phyloP scores from a whole-genome alignment of 1,284 basidiomycete genomes.

The Apiotrichum akiyoshidainum region DNA sequence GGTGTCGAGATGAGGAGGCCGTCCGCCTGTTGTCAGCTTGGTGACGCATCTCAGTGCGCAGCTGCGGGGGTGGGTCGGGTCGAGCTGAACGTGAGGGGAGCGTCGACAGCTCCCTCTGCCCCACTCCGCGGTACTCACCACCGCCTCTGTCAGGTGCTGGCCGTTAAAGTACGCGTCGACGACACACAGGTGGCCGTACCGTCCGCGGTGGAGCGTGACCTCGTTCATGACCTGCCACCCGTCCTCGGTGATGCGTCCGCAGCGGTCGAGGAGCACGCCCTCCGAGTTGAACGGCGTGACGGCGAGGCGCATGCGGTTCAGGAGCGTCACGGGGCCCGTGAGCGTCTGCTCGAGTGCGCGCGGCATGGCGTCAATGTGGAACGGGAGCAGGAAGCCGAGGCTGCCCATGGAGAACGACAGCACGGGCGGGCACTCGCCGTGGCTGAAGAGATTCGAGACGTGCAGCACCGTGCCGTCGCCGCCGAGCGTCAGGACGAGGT shows the following conservation, averaged over 20 bases:
- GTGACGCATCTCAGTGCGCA: too few relatives aligned
- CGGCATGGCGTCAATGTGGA: slow-evolving; percentile 59
- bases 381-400: slow-evolving; percentile 88
- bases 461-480: slow-evolving; percentile 96
- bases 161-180: slow-evolving; percentile 95
- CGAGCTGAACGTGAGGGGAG: too few relatives aligned
- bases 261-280: slow-evolving; percentile 56
- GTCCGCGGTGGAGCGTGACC: slow-evolving; percentile 84
- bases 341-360: slow-evolving; percentile 72
- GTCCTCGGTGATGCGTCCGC: slow-evolving; percentile 35
- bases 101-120: too few relatives aligned
- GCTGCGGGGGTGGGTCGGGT: too few relatives aligned
- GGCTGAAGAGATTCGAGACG: slow-evolving; percentile 84
- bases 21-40: slow-evolving; percentile 64
- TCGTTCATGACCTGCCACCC: slow-evolving; percentile 99
- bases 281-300: slow-evolving; percentile 69
- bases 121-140: slow-evolving; percentile 59
- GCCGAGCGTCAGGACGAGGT: slow-evolving; percentile 86
- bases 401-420: slow-evolving; percentile 96
- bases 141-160: slow-evolving; percentile 90
- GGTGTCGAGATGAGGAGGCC: slow-evolving; percentile 93
- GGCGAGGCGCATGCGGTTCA: slow-evolving; percentile 80
- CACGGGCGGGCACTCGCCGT: slow-evolving; percentile 84
- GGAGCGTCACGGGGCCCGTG: slow-evolving; percentile 55
- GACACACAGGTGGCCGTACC: slow-evolving; percentile 85